These are phyloP conservation scores for Paecilomyces dactylethromorphus DNA, from an alignment of 2,329 filamentous ascomycete species.

Conservation along the genomic window DNA sequence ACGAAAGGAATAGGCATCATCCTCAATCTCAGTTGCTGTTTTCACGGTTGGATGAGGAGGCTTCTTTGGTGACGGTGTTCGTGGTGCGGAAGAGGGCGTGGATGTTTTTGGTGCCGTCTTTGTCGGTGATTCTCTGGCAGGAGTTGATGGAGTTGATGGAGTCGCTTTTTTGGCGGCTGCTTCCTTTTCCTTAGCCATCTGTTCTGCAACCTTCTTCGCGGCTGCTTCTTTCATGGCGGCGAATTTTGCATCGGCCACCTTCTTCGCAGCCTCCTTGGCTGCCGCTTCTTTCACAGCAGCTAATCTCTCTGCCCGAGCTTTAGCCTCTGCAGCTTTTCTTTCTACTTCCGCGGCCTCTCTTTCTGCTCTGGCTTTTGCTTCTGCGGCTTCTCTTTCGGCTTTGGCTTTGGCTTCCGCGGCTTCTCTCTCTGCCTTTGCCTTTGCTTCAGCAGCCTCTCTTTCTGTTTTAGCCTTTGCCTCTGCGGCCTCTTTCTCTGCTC, in stretches of 20 bases:
- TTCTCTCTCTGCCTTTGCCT: constrained; percentile 9
- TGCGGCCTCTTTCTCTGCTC: constrained; percentile 9
- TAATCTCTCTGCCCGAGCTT: constrained; percentile 2
- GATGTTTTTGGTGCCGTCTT: constrained; percentile 19
- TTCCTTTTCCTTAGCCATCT: constrained; percentile 26
- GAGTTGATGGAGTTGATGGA: constrained; percentile 19
- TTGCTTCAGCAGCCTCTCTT: constrained; percentile 19
- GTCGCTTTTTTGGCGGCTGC: constrained; percentile 27
- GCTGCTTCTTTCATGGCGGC: constrained; percentile 20
- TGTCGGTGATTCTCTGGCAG: constrained; percentile 21
- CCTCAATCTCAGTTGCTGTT: constrained; percentile 46
- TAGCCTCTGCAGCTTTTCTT: constrained; percentile 18
- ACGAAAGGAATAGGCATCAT: constrained; percentile 65
- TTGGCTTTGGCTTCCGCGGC: constrained; percentile 15
- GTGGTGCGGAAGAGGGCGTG: constrained; percentile 18
- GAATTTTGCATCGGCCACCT: constrained; percentile 15
- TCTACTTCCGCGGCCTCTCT: constrained; percentile 22
- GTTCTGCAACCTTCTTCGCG: constrained; percentile 12
- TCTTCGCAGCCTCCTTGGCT: constrained; percentile 18
- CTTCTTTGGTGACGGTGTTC: constrained; percentile 35
- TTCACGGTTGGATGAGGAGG: constrained; percentile 23
- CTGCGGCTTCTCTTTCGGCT: constrained; percentile 26
- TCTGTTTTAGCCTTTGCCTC: constrained; percentile 22
- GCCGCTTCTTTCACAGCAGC: constrained; percentile 18
- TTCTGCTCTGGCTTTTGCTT: constrained; percentile 11